Conservation (phyloP, 495 filamentous ascomycete genomes). For the Melanomma pulvis-pyrius region DNA sequence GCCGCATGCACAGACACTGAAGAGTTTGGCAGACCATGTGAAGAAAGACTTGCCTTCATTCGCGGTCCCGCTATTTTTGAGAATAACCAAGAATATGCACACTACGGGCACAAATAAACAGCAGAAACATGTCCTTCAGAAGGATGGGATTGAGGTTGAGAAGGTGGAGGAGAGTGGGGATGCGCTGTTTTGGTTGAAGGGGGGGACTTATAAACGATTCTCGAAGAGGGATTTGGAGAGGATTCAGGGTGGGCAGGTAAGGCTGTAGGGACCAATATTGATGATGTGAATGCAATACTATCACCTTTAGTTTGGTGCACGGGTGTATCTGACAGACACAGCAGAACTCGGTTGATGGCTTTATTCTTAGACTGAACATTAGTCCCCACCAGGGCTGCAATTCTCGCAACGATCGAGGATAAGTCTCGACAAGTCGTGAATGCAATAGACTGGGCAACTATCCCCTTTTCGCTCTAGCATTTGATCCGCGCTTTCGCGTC, state of each 20-base stretch:
- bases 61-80: constrained; percentile 77
- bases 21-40: constrained; percentile 49
- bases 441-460: neutral
- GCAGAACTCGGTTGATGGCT: neutral
- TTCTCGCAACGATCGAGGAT: no score
- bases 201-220: constrained; percentile 69
- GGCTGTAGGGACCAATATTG: constrained; percentile 53
- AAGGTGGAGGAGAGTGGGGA: constrained; percentile 56
- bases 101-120: constrained; percentile 87
- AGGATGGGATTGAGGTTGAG: constrained; percentile 70
- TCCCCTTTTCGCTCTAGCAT: neutral
- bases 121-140: constrained; percentile 71
- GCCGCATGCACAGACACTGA: constrained; percentile 22
- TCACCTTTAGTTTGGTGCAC: no score
- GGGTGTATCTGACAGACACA: no score
- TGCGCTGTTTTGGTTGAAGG: constrained; percentile 69
- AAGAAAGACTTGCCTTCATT: constrained; percentile 65
- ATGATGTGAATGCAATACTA: neutral
- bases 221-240: constrained; percentile 65
- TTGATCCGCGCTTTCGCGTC: constrained; percentile 14
- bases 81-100: constrained; percentile 63
- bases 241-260: constrained; percentile 68
- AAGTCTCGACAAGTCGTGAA: no score
- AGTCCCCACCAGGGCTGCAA: no score
- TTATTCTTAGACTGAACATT: no score